phyloP scores from a whole-genome alignment of 2,329 filamentous ascomycete species.

The Lecanicillium sp. region DNA sequence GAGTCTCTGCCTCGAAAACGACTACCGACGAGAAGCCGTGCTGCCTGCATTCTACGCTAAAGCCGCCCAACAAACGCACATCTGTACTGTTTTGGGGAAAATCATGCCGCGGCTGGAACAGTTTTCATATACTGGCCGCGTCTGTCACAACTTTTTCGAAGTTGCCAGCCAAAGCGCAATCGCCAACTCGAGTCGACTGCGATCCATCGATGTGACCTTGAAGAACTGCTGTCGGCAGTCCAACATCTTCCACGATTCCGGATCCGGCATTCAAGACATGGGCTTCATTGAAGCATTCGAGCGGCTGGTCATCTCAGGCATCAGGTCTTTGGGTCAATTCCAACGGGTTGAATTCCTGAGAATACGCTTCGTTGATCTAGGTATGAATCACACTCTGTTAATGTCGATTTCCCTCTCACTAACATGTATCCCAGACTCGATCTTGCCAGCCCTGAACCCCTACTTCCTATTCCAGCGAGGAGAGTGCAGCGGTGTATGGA shows the following conservation, averaged over 20 bases:
- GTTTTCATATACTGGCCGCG: constrained; percentile 64
- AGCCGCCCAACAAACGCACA: constrained; percentile 53
- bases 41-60: constrained; percentile 57
- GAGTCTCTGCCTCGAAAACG: constrained; percentile 64
- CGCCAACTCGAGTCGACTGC: constrained; percentile 45
- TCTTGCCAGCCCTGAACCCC: constrained; percentile 64
- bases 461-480: constrained; percentile 61
- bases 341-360: constrained; percentile 57
- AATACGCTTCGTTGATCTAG: constrained; percentile 69
- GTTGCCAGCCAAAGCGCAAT: constrained; percentile 45
- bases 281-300: constrained; percentile 68
- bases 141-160: constrained; percentile 65
- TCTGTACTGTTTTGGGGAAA: constrained; percentile 58
- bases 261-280: constrained; percentile 65
- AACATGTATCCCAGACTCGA: constrained; percentile 48
- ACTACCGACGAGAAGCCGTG: constrained; percentile 59
- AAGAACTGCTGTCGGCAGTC: constrained; percentile 65
- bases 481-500: constrained; percentile 66
- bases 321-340: constrained; percentile 54
- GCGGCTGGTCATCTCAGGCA: constrained; percentile 57
- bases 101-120: constrained; percentile 59
- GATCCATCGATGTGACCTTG: constrained; percentile 64
- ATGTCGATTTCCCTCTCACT: constrained; percentile 18
- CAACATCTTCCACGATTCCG: constrained; percentile 53
- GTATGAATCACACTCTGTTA: constrained; percentile 34